phyloP scores from a whole-genome alignment of 2,329 filamentous ascomycete species.

The Aspergillus fumigatiaffinis region DNA sequence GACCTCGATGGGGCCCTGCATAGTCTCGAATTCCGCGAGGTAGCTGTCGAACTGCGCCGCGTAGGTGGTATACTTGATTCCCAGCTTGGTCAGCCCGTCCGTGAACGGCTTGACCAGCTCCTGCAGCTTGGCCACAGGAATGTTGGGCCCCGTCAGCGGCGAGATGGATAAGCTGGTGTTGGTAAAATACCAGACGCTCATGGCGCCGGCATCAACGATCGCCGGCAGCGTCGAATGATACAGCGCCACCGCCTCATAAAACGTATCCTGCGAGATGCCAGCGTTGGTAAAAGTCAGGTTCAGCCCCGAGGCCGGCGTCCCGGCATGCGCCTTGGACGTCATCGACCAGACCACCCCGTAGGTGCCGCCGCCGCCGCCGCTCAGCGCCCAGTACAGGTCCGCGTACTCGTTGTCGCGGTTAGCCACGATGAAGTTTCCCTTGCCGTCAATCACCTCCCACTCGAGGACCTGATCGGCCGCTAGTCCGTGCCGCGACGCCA shows the following conservation, averaged over 20 bases:
- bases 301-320: constrained; percentile 42
- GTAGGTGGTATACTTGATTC: constrained; percentile 30
- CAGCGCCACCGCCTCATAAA: constrained; percentile 49
- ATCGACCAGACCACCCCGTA: constrained; percentile 56
- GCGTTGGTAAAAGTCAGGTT: constrained; percentile 41
- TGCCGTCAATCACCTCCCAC: constrained; percentile 53
- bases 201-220: constrained; percentile 50
- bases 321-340: constrained; percentile 50
- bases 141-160: constrained; percentile 47
- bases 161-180: constrained; percentile 48
- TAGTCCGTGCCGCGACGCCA: constrained; percentile 55
- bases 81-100: constrained; percentile 34
- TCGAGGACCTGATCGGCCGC: constrained; percentile 57
- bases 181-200: constrained; percentile 50
- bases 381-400: constrained; percentile 61
- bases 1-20: constrained; percentile 30
- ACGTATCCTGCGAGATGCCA: constrained; percentile 39
- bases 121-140: constrained; percentile 41
- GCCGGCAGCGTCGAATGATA: constrained; percentile 46
- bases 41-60: constrained; percentile 30
- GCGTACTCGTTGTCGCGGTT: constrained; percentile 42
- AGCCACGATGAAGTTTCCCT: constrained; percentile 48
- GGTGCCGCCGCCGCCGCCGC: constrained; percentile 57
- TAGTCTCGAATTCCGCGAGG: constrained; percentile 28
- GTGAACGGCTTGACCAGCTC: constrained; percentile 47